A percentile compares a stretch with the other conserved stretches of the same genome.
Conservation (phyloP, 805 yeast genomes). For the Torulaspora quercuum region DNA sequence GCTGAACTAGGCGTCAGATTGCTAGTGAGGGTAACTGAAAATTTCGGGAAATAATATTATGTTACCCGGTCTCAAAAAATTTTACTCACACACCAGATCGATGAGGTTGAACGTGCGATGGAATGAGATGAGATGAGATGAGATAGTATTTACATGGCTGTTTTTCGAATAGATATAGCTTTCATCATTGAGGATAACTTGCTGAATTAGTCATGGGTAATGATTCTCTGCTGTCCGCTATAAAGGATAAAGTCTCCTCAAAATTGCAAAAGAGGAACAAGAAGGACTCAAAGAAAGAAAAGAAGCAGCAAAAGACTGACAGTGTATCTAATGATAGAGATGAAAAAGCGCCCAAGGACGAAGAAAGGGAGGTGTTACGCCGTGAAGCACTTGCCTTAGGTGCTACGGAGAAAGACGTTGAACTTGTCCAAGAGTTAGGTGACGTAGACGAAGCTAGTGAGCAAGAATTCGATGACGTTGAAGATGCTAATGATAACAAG, state of each 20-base stretch:
- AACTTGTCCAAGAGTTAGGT: constrained; percentile 52
- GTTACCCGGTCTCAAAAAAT: constrained; percentile 5
- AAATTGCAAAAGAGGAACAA: constrained; percentile 41
- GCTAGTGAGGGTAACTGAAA: no score
- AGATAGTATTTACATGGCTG: constrained; percentile 3
- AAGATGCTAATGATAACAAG: constrained; percentile 38
- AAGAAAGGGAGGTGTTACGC: constrained; percentile 40
- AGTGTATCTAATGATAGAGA: constrained; percentile 25
- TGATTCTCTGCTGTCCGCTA: constrained; percentile 42
- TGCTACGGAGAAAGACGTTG: constrained; percentile 80
- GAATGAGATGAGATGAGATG: constrained; percentile 25
- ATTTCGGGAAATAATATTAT: no score
- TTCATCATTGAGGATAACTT: neutral
- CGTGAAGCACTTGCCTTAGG: constrained; percentile 79
- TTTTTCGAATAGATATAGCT: neutral
- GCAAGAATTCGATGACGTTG: constrained; percentile 40
- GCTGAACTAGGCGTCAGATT: no score
- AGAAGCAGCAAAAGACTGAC: constrained; percentile 24
- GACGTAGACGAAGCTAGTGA: constrained; percentile 47
- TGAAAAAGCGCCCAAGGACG: constrained; percentile 19
- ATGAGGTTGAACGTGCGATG: constrained; percentile 9
- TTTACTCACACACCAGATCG: constrained; percentile 6
- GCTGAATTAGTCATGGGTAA: constrained; percentile 10
- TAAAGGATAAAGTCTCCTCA: constrained; percentile 61
- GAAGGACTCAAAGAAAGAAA: constrained; percentile 25